These are phyloP conservation scores for Leavenworthia alabamica DNA, from an alignment of 345 rosid species.

Conservation along the genomic window DNA sequence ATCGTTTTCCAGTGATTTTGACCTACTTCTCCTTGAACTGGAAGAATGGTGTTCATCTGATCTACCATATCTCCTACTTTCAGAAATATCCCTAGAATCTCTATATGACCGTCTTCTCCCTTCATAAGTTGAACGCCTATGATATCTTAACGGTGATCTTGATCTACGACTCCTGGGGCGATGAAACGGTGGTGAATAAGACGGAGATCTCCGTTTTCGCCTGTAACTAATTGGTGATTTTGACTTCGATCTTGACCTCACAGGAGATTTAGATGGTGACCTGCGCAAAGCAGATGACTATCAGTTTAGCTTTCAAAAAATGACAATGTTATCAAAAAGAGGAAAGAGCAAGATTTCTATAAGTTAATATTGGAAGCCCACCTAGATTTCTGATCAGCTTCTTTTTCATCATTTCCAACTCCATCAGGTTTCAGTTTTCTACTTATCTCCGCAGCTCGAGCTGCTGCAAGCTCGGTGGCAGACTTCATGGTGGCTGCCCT, in stretches of 20 bases:
- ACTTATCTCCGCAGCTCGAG: conserved; percentile 96
- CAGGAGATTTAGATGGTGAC: conserved; percentile 41
- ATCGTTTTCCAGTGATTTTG: conserved; percentile 53
- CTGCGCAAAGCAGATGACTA: conserved; percentile 29
- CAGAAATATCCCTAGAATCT: conserved; percentile 46
- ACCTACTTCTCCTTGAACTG: conserved; percentile 62
- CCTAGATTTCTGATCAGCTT: conserved; percentile 57
- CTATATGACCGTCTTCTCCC: conserved; percentile 49
- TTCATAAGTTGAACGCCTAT: conserved; percentile 49
- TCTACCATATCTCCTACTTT: conserved; percentile 53
- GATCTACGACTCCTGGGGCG: conserved; percentile 55
- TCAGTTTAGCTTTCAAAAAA: conserved; percentile 2
- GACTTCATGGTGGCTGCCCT: conserved; percentile 93
- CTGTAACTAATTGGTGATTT: conserved; percentile 68
- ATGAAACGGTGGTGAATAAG: conserved; percentile 61
- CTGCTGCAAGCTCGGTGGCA: conserved; percentile 94
- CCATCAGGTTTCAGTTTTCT: conserved; percentile 85
- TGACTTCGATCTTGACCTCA: conserved; percentile 64
- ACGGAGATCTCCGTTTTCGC: conserved; percentile 55
- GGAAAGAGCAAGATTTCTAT: background rate
- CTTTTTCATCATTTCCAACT: conserved; percentile 49
- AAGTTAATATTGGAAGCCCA: conserved; percentile 13
- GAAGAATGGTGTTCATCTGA: conserved; percentile 49
- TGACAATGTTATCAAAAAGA: background rate
- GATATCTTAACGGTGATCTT: conserved; percentile 63